phyloP scores from a whole-genome alignment of 192 early-diverging fungal genomes.

The Pilobolus umbonatus region DNA sequence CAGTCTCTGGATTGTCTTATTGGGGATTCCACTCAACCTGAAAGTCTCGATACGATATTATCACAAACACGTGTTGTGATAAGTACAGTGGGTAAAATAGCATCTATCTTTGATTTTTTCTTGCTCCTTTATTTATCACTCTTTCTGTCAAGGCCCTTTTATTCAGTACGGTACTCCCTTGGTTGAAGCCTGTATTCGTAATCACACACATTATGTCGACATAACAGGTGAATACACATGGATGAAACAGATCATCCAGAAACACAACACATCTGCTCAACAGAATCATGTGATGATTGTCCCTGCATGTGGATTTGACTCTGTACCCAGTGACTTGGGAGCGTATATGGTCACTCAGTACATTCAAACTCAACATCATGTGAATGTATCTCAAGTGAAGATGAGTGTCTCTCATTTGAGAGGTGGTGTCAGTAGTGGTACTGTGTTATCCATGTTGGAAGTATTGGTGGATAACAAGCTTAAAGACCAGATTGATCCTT shows the following conservation, averaged over 20 bases:
- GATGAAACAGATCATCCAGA: conserved; percentile 57
- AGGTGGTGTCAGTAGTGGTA: conserved; percentile 67
- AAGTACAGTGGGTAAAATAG: conserved; percentile 62
- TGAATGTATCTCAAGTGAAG: conserved; percentile 58
- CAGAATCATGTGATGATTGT: conserved; percentile 67
- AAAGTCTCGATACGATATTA: conserved; percentile 57
- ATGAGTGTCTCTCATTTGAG: conserved; percentile 46
- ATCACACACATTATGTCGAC: conserved; percentile 82
- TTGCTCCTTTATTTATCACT: neutral
- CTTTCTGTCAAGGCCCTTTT: conserved; percentile 52
- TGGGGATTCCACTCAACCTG: conserved; percentile 60
- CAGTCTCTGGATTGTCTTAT: conserved; percentile 58
- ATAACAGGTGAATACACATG: conserved; percentile 79
- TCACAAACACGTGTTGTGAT: conserved; percentile 68
- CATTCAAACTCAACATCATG: conserved; percentile 2
- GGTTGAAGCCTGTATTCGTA: conserved; percentile 62
- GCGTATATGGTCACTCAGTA: conserved; percentile 52
- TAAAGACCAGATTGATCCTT: conserved; percentile 14
- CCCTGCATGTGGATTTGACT: conserved; percentile 86
- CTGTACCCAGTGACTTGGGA: conserved; percentile 84
- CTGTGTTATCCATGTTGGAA: conserved; percentile 40
- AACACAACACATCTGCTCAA: conserved; percentile 63
- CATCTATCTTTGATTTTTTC: neutral
- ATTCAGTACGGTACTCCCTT: conserved; percentile 63
- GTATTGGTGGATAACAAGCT: conserved; percentile 21